Evolutionary conservation across 345 rosid species (phyloP), one percentile per base, ranked within the genome.

Genomic region (Theobroma cacao): DNA sequence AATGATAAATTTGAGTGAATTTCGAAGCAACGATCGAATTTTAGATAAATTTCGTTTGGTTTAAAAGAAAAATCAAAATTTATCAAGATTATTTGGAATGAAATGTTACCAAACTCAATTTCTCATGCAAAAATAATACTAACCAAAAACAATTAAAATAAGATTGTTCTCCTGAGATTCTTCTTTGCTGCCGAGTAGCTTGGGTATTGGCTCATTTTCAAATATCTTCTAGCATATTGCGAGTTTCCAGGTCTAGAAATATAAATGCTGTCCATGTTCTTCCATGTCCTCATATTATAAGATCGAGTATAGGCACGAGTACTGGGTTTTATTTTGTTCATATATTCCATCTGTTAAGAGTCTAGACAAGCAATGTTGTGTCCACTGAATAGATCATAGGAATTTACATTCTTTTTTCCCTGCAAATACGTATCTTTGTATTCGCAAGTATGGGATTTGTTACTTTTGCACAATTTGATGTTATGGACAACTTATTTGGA

Each of bases 401-500:
- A 48, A 30, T 70, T 59, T 48, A 48, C 59, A 30, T 70, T 70
- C 41, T 48, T 17, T 48, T 48, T 31, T 34, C 34, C 14, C 6
- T 47, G 59, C 48, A 7, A 9, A 70, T 48, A 48, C 24, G 3
- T 1, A 28, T 30, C 30, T 48, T 69, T 24, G 33, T 47, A 13
- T 17, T 47, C 26, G 3, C 3, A 48, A 45, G 48, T 30, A 17
- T 8, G 14, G 41, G 38, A 70, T 70, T 30, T 48, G 40, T 17
- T 3, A 17, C 53, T 30, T 68, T 28, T 18, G 26, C n/a, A 13
- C 34, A 8, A 3, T 68, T 15, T 45, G 13, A 45, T 69, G 36
- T 45, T 47, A 26, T 69, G 38, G 34, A 68, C 14, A 68, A 26
- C 52, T 41, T 68, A 43, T 26, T 45, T 68, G 98, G 98, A 62